Evolutionary conservation across 2,329 filamentous ascomycete genomes (phyloP), one percentile per base, ranked within the genome.

Genomic region (Xylariaceae sp.): DNA sequence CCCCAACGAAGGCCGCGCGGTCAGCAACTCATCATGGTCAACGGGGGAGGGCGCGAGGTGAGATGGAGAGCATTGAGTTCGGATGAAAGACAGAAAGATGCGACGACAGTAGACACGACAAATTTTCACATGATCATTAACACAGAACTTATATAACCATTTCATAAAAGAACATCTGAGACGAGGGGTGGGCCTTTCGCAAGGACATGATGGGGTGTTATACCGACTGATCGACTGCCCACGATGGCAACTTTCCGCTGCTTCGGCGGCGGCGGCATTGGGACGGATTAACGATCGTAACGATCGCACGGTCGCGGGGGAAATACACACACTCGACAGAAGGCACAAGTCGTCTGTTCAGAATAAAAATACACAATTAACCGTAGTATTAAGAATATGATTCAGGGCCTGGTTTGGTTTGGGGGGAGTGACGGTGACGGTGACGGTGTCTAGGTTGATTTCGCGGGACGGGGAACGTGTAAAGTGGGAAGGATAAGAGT

Each of bases 181-280:
- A 30, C 23, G 23, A 30, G 10, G 17, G 30, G 8, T 18, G 11
- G 8, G 11, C 50, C 35, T 47, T 23, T 49, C 17, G 23, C 4
- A 30, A 45, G 13, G 37, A 9, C 56, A 54, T 58, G 64, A 56
- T n/a, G 66, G 53, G 60, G 55, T 60, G 50, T 77, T 84, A 68
- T 82, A 91, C 88, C 88, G 69, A 92, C 88, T 65, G 88, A 89
- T 69, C 89, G 84, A 77, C 87, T 90, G 74, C 88, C 88, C 62
- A 92, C 88, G 74, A 92, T 89, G 72, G 88, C 88, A 75, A 92
- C 88, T 79, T 92, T 92, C 69, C 88, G 82, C 76, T 91, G 88
- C 74, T 90, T 91, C 59, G 87, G 81, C 59, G 83, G 81, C 53
- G 84, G 77, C 69, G 84, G 80, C 85, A 88, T 88, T 65, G 70